Conservation (phyloP, 139 green algal genomes). For the Dunaliella sp. region DNA sequence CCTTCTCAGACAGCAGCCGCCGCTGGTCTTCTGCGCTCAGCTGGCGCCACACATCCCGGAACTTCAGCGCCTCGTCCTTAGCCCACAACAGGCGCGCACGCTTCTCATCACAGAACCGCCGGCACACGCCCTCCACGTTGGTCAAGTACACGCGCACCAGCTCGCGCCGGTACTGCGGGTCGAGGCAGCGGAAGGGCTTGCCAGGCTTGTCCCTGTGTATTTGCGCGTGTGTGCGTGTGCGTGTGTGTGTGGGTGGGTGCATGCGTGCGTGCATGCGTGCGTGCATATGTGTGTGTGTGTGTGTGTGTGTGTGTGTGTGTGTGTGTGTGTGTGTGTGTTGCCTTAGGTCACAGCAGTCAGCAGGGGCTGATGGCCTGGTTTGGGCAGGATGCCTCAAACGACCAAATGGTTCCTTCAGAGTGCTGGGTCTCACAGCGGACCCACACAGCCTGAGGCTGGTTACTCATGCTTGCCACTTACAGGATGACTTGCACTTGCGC, state of each 20-base stretch:
- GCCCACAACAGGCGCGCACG: conserved; percentile 67
- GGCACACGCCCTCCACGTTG: conserved; percentile 95
- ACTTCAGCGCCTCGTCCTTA: conserved; percentile 50
- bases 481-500: conserved; percentile 89
- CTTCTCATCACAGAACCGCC: conserved; percentile 90
- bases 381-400: no score
- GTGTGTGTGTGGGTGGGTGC: no score
- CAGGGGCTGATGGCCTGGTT: no score
- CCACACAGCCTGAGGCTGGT: neutral
- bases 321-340: no score
- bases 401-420: no score
- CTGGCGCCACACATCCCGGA: conserved; percentile 68
- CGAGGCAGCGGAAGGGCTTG: conserved; percentile 89
- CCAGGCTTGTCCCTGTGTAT: conserved; percentile 73
- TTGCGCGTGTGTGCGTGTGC: no score
- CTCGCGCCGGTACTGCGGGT: conserved; percentile 94
- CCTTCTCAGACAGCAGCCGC: conserved; percentile 55
- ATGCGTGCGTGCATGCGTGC: no score
- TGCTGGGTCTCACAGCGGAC: no score
- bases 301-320: no score
- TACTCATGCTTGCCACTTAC: no score
- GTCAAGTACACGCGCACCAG: conserved; percentile 96
- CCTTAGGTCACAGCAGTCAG: no score
- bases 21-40: conserved; percentile 49
- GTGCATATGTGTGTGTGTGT: no score